phyloP scores from a whole-genome alignment of 306 rosid genomes.

The Rubus idaeus region DNA sequence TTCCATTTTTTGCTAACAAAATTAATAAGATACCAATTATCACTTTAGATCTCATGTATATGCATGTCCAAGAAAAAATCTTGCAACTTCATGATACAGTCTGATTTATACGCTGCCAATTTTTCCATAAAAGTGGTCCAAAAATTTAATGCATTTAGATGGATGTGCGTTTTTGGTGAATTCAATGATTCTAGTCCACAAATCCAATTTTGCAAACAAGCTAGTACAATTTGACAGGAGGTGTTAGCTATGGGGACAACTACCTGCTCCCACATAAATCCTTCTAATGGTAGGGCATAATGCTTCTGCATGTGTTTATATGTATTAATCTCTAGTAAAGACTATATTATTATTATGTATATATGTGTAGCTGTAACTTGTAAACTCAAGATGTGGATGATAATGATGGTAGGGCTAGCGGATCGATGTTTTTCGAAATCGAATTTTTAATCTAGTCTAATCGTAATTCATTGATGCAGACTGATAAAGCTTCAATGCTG shows the following conservation, averaged over 20 bases:
- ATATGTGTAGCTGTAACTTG: not conserved
- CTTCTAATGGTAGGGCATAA: constrained; percentile 28
- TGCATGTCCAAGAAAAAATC: not conserved
- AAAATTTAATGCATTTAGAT: constrained; percentile 28
- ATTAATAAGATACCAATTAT: not conserved
- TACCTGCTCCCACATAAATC: constrained; percentile 35
- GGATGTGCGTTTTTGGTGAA: constrained; percentile 23
- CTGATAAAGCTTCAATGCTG: constrained; percentile 92
- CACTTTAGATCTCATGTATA: not conserved
- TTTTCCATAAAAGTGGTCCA: constrained; percentile 27
- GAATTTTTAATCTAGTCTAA: not conserved
- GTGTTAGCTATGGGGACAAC: constrained; percentile 53
- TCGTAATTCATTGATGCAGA: constrained; percentile 32
- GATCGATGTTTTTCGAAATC: not conserved
- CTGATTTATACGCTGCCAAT: constrained; percentile 3
- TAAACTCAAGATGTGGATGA: not conserved
- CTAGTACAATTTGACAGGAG: constrained; percentile 31
- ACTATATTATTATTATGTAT: too few species aligned
- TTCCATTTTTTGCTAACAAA: not conserved
- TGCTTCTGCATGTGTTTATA: not conserved
- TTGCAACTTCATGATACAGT: not conserved
- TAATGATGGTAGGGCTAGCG: not conserved
- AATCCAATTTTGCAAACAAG: constrained; percentile 10
- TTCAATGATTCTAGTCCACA: constrained; percentile 47
- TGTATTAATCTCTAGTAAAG: not conserved